Conservation (phyloP, 768 basidiomycete genomes). For the Gelatoporia subvermispora region DNA sequence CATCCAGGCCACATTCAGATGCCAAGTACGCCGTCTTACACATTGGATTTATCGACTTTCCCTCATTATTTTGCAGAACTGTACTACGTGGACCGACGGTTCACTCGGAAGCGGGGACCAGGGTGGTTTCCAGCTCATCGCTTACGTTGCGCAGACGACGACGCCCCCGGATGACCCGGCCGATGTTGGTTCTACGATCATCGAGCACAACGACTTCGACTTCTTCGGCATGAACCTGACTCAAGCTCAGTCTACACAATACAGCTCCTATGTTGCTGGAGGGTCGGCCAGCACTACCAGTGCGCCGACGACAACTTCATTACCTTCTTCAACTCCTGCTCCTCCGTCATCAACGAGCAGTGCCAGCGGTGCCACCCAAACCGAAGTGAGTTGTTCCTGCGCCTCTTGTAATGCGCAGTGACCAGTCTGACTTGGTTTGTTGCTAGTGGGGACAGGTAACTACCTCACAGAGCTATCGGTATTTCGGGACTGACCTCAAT, state of each 20-base stretch:
- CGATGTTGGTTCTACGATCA: constrained; percentile 22
- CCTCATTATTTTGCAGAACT: constrained; percentile 16
- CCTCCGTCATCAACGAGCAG: constrained; percentile 7
- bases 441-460: constrained; percentile 19
- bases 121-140: constrained; percentile 19
- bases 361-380: constrained; percentile 10
- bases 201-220: constrained; percentile 23
- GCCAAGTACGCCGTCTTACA: constrained; percentile 17
- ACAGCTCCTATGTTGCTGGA: constrained; percentile 16
- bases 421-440: background rate
- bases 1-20: constrained; percentile 24
- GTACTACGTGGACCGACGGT: constrained; percentile 24
- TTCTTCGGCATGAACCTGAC: constrained; percentile 25
- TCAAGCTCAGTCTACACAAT: constrained; percentile 16
- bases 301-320: background rate
- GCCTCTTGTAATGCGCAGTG: background rate
- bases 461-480: background rate
- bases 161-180: constrained; percentile 19
- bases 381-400: constrained; percentile 10
- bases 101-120: constrained; percentile 22
- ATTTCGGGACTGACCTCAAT: background rate
- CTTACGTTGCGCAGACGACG: constrained; percentile 21
- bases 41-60: background rate
- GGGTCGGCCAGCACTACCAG: constrained; percentile 4
- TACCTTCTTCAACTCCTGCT: constrained; percentile 1